Percentiles rank a stretch among this genome's conserved stretches.
phyloP scores from a whole-genome alignment of 495 filamentous ascomycete species.

The Baudoinia panamericana region DNA sequence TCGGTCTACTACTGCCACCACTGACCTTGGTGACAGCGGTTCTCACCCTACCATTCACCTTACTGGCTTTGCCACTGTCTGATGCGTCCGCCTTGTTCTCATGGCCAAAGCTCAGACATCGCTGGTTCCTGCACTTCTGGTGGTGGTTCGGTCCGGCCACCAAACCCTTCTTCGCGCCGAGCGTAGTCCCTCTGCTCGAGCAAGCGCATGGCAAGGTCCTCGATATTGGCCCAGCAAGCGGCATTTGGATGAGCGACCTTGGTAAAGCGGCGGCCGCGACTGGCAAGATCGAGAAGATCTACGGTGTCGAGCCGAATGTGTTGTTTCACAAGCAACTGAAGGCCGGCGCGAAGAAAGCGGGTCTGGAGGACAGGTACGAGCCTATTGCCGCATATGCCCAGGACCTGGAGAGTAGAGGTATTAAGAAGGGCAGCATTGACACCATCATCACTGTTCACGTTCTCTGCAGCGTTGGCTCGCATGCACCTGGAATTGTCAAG shows the following conservation, averaged over 20 bases:
- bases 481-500: slow-evolving; percentile 39
- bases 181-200: slow-evolving; percentile 1
- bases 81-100: not conserved
- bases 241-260: slow-evolving; percentile 34
- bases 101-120: slow-evolving; percentile 1
- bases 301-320: slow-evolving; percentile 52
- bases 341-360: slow-evolving; percentile 32
- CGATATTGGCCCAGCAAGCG: slow-evolving; percentile 37
- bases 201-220: slow-evolving; percentile 29
- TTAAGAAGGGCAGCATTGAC: slow-evolving; percentile 45
- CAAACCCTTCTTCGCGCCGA: not conserved
- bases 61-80: not conserved
- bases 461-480: slow-evolving; percentile 51
- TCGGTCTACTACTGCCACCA: slow-evolving; percentile 7
- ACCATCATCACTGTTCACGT: slow-evolving; percentile 55
- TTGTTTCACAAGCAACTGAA: slow-evolving; percentile 40
- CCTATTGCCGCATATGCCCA: slow-evolving; percentile 50
- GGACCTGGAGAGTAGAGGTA: slow-evolving; percentile 33
- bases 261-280: slow-evolving; percentile 14
- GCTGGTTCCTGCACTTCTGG: slow-evolving; percentile 10
- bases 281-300: slow-evolving; percentile 39
- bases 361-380: slow-evolving; percentile 45
- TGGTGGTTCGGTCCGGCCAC: slow-evolving; percentile 1
- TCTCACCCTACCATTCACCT: slow-evolving; percentile 1
- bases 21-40: not conserved